These are phyloP conservation scores for Sporothrix protearum DNA, from an alignment of 2,329 filamentous ascomycete species.

Conservation along the genomic window DNA sequence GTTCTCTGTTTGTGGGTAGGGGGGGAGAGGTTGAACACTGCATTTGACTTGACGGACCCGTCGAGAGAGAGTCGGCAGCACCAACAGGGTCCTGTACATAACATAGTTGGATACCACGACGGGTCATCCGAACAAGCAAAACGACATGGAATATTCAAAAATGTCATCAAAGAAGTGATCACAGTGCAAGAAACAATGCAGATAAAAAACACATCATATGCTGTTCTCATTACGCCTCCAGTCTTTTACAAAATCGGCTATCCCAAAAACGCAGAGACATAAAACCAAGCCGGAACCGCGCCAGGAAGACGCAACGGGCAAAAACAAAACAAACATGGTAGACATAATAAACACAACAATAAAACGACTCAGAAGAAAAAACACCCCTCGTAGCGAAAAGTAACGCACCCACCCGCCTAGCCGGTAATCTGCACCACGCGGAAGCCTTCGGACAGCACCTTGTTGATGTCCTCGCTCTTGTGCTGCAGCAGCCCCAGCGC, in stretches of 20 bases:
- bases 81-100: background rate
- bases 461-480: conserved; percentile 85
- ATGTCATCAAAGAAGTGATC: background rate
- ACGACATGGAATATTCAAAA: background rate
- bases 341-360: background rate
- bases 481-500: conserved; percentile 85
- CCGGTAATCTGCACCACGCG: conserved; percentile 58
- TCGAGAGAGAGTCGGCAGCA: background rate
- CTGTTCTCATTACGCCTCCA: conserved; percentile 10
- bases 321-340: background rate
- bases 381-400: background rate
- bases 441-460: conserved; percentile 71
- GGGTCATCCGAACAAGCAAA: background rate
- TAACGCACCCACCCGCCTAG: too few species aligned
- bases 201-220: background rate
- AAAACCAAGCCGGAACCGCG: background rate
- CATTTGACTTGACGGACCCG: background rate
- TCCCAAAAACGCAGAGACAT: background rate
- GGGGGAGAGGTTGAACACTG: background rate
- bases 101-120: conserved; percentile 12
- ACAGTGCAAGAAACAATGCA: background rate
- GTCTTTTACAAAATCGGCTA: background rate
- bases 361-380: too few species aligned
- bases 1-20: too few species aligned
- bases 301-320: background rate